Evolutionary conservation across 2,329 filamentous ascomycete species (phyloP).

Genomic region (Akanthomyces uredinophilus): DNA sequence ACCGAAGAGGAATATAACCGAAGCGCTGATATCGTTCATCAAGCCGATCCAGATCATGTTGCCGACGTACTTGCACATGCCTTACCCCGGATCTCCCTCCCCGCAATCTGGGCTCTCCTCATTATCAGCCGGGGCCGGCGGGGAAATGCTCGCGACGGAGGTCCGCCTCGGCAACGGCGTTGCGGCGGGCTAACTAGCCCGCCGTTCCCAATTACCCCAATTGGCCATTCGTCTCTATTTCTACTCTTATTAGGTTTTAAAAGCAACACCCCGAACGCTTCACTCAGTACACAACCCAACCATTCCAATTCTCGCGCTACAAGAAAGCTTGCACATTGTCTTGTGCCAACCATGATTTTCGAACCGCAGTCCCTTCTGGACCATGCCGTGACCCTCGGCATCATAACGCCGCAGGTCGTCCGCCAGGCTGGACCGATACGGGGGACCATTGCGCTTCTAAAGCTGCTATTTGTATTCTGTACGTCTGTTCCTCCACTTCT

Average conservation of each 20-base stretch:
- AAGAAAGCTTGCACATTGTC: neutral
- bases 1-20: too few species aligned
- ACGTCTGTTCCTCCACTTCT: neutral
- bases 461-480: neutral
- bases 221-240: neutral
- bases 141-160: neutral
- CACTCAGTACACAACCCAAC: too few species aligned
- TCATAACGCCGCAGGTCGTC: constrained; percentile 1
- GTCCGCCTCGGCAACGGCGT: constrained; percentile 1
- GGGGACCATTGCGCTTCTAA: neutral
- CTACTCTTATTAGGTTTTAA: too few species aligned
- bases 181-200: neutral
- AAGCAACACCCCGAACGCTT: too few species aligned
- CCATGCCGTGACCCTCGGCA: neutral
- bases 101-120: neutral
- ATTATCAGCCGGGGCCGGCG: neutral
- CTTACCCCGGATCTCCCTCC: neutral
- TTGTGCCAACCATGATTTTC: constrained; percentile 2
- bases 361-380: constrained; percentile 8
- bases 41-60: neutral
- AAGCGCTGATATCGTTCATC: too few species aligned
- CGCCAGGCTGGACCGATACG: neutral
- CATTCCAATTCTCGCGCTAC: too few species aligned
- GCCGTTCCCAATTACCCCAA: neutral
- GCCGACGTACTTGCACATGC: neutral